Evolutionary conservation across 2,329 filamentous ascomycete species (phyloP), one percentile per base, ranked within the genome.

Genomic region (Stenocarpella maydis): DNA sequence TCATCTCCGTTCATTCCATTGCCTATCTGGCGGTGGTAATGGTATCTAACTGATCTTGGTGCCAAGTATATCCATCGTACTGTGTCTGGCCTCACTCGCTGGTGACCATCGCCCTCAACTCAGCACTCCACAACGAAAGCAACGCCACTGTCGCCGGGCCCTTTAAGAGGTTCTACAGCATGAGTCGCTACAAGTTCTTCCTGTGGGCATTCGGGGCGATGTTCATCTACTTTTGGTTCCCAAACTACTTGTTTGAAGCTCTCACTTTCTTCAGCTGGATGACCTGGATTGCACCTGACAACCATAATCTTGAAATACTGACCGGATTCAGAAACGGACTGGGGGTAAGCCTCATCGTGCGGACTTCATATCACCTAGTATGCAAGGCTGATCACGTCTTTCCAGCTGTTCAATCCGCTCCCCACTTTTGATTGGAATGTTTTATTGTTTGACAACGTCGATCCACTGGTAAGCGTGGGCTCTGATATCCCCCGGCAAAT

Each of bases 61-160:
- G 6, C 12, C 3, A 61, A 4, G 84, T 87, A 7, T 86, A 61
- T 24, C 84, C 84, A 0, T 78, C 84, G 1, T 83, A 82, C 73
- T 84, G 82, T 72, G 80, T 88, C 3, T 88, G 86, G 86, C 86
- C 85, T 0, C 78, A 80, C 2, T 80, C 82, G 0, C 74, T 88
- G 7, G 80, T 81, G 1, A 85, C 80, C 6, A 83, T 85, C 43
- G 82, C 82, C 0, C 77, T 87, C 1, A 83, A 84, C 74, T 76
- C 79, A 4, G 82, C 85, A 10, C 81, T 87, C 50, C 85, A 87
- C 74, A 78, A 79, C 34, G 78, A 61, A 6, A 47, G 9, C 12
- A 61, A 61, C n/a, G 12, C 26, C 8, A 61, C 55, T 34, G 55
- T 61, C 0, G 34, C 55, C 3, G 55, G 55, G 12, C 55, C 55